Base-by-base conservation (phyloP, 331 rosid species). In the Malus hybrid region DNA sequence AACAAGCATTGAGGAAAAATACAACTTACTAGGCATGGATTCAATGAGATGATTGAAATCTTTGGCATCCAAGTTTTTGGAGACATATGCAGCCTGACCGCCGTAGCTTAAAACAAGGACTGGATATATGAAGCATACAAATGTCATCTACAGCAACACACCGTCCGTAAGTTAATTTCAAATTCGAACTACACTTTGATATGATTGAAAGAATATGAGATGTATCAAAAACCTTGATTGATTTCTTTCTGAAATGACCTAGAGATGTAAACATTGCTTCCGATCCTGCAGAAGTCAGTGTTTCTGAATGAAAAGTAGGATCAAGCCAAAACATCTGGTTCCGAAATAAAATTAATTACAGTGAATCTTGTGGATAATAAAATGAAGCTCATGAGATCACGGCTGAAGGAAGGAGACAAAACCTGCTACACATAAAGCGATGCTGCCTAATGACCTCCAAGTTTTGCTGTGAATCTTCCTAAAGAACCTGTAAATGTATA, bases 201-300 rank as follows among this genome's bases (percentile, higher is more conserved):
- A 36, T 19, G 13, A 72, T 70, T 56, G 61, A 32, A 14, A 79
- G 65, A 56, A 70, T 18, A 78, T 57, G 72, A n/a, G 72, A 67
- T 44, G 30, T 71, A 44, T 56, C 29, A 20, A 70, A 73, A 75
- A 87, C 97, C 88, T 91, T 86, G 62, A 91, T 88, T 55, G 97
- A 89, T 78, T 83, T 88, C 86, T 85, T 89, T 69, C 91, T 85
- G 88, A 91, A 91, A 88, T 91, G 96, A 68, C 97, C 97, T 4
- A 89, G 83, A 82, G 80, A 88, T 61, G 91, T 90, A 79, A 88
- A 91, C 93, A 91, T 88, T 60, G 96, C 93, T 80, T 89, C 91
- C 20, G 89, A 88, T 68, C 97, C 97, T 86, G 87, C 76, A 78
- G 72, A 74, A 28, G 52, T 63, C 5, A 71, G 20, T 62, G 56